Percentiles rank a stretch among this genome's conserved stretches.
phyloP scores from a whole-genome alignment of 73 alveolate species.

The Diophrys sp. region DNA sequence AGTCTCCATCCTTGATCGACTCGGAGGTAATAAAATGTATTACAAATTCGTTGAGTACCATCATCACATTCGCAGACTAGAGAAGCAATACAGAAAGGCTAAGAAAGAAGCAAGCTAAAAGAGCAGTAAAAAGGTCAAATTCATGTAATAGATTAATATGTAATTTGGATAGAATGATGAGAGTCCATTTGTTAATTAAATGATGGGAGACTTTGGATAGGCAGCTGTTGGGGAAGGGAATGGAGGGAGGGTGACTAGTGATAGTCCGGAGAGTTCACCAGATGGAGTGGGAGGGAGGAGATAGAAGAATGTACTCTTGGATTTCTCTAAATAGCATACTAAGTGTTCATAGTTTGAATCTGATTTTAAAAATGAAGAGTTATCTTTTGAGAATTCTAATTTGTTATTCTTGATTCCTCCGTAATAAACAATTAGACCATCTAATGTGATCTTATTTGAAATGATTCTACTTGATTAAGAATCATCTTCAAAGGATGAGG shows the following conservation, averaged over 20 bases:
- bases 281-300: neutral
- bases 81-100: neutral
- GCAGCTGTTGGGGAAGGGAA: neutral
- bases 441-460: constrained; percentile 61
- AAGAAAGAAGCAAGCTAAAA: constrained; percentile 27
- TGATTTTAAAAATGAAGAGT: constrained; percentile 2
- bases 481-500: constrained; percentile 44
- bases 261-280: neutral
- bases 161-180: neutral
- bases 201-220: neutral
- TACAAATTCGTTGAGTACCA: constrained; percentile 35
- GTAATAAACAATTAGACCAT: constrained; percentile 36
- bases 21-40: constrained; percentile 43
- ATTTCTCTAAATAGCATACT: neutral
- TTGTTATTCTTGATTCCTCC: constrained; percentile 58
- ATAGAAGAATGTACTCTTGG: neutral
- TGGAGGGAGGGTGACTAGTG: neutral
- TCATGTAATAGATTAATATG: neutral
- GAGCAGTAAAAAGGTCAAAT: constrained; percentile 7
- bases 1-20: constrained; percentile 53
- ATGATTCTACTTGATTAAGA: constrained; percentile 19
- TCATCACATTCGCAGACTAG: constrained; percentile 1
- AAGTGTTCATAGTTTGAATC: neutral
- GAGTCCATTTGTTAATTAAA: neutral
- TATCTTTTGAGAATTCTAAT: constrained; percentile 36